Percentiles rank a stretch among this genome's conserved stretches.
phyloP scores from a whole-genome alignment of 2,329 filamentous ascomycete species.

The Lizonia empirigonia region DNA sequence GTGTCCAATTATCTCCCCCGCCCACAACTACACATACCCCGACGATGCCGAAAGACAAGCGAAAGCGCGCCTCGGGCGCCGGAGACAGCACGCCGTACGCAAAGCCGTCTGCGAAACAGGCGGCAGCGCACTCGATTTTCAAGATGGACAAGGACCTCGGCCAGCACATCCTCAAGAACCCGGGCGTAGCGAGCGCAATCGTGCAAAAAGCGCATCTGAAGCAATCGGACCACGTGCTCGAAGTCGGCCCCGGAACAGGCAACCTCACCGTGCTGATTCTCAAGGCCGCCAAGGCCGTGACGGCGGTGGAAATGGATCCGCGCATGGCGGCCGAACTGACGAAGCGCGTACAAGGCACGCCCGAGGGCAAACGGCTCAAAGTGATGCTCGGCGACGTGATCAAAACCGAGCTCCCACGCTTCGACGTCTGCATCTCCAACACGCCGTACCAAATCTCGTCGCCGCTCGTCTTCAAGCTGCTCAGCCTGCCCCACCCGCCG shows the following conservation, averaged over 20 bases:
- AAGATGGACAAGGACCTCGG: slow-evolving; percentile 95
- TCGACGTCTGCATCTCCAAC: slow-evolving; percentile 81
- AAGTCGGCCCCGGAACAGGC: slow-evolving; percentile 89
- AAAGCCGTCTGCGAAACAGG: slow-evolving; percentile 54
- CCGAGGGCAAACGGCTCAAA: slow-evolving; percentile 76
- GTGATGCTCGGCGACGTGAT: slow-evolving; percentile 91
- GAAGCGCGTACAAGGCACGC: slow-evolving; percentile 89
- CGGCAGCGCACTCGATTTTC: slow-evolving; percentile 80
- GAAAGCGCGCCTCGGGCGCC: slow-evolving; percentile 41
- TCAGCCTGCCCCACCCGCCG: slow-evolving; percentile 80
- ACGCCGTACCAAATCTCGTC: slow-evolving; percentile 83
- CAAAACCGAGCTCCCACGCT: slow-evolving; percentile 77
- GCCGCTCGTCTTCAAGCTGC: slow-evolving; percentile 87
- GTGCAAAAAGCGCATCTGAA: slow-evolving; percentile 88
- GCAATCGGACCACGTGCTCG: slow-evolving; percentile 83
- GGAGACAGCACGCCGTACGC: slow-evolving; percentile 53
- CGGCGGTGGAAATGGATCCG: slow-evolving; percentile 91
- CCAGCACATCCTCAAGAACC: slow-evolving; percentile 91
- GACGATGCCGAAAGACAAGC: slow-evolving; percentile 55
- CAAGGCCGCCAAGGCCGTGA: slow-evolving; percentile 81
- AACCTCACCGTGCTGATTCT: slow-evolving; percentile 90
- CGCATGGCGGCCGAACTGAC: slow-evolving; percentile 96
- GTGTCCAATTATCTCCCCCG: no score
- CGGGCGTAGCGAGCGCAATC: slow-evolving; percentile 80
- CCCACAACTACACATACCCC: background rate